phyloP scores from a whole-genome alignment of 306 rosid genomes.

The Lathyrus tuberosus region DNA sequence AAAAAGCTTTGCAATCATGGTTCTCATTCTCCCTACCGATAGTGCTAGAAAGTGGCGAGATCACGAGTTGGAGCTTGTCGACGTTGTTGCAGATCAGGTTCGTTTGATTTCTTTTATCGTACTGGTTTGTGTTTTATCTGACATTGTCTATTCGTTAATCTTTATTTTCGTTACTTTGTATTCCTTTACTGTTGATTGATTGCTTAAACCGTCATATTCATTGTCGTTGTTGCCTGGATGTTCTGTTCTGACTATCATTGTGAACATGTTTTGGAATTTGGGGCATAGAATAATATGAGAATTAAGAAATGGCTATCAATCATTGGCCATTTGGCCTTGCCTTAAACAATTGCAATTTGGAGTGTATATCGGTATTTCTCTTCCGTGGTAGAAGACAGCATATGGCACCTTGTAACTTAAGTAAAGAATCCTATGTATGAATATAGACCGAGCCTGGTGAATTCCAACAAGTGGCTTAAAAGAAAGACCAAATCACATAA shows the following conservation, averaged over 20 bases:
- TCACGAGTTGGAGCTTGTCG: conserved; percentile 86
- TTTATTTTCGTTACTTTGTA: not conserved
- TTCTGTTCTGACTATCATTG: conserved; percentile 31
- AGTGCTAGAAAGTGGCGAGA: conserved; percentile 87
- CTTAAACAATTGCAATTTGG: conserved; percentile 2
- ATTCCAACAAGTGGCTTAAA: not conserved
- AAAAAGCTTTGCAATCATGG: conserved; percentile 87
- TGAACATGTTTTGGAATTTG: conserved; percentile 34
- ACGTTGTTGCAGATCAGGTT: conserved; percentile 98
- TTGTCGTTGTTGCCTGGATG: conserved; percentile 16
- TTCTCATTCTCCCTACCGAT: conserved; percentile 85
- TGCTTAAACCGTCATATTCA: conserved; percentile 13
- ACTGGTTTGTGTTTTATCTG: not conserved
- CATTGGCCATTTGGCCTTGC: conserved; percentile 22
- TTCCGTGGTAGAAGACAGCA: not conserved
- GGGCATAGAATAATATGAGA: conserved; percentile 13
- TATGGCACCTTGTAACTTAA: not conserved
- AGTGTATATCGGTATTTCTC: conserved; percentile 19
- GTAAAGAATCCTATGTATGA: not conserved
- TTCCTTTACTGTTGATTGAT: conserved; percentile 11
- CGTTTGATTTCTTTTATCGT: conserved; percentile 33
- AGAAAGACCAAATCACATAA: conserved; percentile 1
- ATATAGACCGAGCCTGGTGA: not conserved
- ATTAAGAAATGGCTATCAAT: conserved; percentile 16
- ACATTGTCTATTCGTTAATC: not conserved